A percentile compares a stretch with the other conserved stretches of the same genome.
These are phyloP conservation scores for Rhinocladiella similis DNA, from an alignment of 2,329 filamentous ascomycete species.

Conservation along the genomic window DNA sequence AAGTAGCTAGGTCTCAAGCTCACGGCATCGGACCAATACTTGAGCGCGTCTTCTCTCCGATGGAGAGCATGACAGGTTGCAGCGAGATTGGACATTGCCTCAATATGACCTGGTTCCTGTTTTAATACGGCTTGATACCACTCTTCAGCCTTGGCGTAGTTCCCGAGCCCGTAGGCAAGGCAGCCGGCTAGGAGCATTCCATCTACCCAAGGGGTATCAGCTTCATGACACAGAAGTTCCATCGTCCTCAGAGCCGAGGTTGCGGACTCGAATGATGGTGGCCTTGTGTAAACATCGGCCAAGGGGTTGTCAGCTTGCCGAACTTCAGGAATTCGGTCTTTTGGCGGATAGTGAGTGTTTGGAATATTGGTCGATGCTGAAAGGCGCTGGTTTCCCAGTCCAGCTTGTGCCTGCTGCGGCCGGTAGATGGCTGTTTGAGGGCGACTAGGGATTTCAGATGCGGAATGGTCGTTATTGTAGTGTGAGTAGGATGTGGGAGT, in stretches of 20 bases:
- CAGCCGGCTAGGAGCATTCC: slow-evolving; percentile 91
- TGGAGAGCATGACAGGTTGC: slow-evolving; percentile 84
- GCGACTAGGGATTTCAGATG: slow-evolving; percentile 23
- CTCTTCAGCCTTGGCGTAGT: slow-evolving; percentile 67
- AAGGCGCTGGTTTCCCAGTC: slow-evolving; percentile 1
- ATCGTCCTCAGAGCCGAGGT: slow-evolving; percentile 70
- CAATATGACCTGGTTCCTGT: slow-evolving; percentile 69
- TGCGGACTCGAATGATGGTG: slow-evolving; percentile 44
- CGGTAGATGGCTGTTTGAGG: slow-evolving; percentile 27
- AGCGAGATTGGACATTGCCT: slow-evolving; percentile 90
- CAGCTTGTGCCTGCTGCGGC: slow-evolving; percentile 11
- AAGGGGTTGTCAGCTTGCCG: not conserved
- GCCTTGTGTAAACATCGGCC: not conserved
- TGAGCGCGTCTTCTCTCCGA: slow-evolving; percentile 78
- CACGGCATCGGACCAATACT: slow-evolving; percentile 82
- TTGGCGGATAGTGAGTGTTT: slow-evolving; percentile 4
- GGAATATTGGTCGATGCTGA: not conserved
- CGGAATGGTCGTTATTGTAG: slow-evolving; percentile 21
- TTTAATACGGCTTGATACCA: slow-evolving; percentile 58
- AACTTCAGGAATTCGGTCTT: slow-evolving; percentile 7
- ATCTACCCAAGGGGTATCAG: slow-evolving; percentile 85
- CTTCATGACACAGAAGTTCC: slow-evolving; percentile 73
- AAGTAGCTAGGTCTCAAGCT: slow-evolving; percentile 83
- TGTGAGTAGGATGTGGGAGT: slow-evolving; percentile 38
- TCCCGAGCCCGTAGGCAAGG: slow-evolving; percentile 83